phyloP scores from a whole-genome alignment of 345 rosid genomes.

The Toxicodendron radicans region DNA sequence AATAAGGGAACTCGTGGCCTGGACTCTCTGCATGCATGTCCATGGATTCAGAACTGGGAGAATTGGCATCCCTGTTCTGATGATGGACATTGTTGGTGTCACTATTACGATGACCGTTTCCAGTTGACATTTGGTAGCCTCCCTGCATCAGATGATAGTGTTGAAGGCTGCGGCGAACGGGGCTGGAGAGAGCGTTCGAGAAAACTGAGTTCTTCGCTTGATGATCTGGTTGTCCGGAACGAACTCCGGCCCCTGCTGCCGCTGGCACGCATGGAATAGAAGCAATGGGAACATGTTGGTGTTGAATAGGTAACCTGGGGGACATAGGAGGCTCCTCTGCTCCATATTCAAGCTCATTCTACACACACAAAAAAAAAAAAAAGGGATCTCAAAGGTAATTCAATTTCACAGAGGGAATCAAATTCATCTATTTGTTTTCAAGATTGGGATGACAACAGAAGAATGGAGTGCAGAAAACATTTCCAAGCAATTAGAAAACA shows the following conservation, averaged over 20 bases:
- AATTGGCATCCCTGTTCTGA: constrained; percentile 27
- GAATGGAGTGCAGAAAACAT: neutral
- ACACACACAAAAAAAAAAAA: constrained; percentile 16
- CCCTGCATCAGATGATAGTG: constrained; percentile 46
- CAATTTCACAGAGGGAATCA: neutral
- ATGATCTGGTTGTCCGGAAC: constrained; percentile 32
- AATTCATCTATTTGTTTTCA: neutral
- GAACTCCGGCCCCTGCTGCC: constrained; percentile 25
- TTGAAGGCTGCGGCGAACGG: constrained; percentile 68
- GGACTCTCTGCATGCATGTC: constrained; percentile 58
- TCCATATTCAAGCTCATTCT: constrained; percentile 77
- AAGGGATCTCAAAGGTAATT: neutral
- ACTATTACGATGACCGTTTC: constrained; percentile 23
- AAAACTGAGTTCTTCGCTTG: constrained; percentile 50
- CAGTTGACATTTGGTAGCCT: constrained; percentile 24
- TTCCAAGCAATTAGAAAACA: too few relatives aligned
- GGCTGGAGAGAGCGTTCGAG: constrained; percentile 64
- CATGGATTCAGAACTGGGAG: constrained; percentile 43
- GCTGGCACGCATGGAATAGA: constrained; percentile 38
- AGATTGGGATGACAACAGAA: neutral
- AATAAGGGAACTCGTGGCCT: constrained; percentile 32
- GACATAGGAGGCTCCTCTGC: constrained; percentile 59
- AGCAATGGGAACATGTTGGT: constrained; percentile 40
- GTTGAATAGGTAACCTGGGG: constrained; percentile 47
- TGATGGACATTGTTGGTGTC: constrained; percentile 21